Conservation (phyloP, 2,329 filamentous ascomycete genomes). For the Colletotrichum orchidophilum region DNA sequence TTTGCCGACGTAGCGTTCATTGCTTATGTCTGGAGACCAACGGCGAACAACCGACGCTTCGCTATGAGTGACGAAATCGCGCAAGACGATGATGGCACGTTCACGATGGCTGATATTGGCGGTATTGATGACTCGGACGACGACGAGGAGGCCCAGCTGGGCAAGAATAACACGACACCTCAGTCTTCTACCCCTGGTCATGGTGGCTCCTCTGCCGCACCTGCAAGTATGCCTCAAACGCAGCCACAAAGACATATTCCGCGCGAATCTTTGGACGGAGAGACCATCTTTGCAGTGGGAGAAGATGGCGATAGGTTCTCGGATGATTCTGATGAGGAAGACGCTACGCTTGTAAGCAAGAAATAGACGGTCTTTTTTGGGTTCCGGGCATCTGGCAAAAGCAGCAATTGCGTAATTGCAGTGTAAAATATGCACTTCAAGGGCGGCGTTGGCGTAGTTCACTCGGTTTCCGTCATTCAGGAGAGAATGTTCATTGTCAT, state of each 20-base stretch:
- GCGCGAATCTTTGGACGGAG: constrained; percentile 75
- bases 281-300: constrained; percentile 95
- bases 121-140: constrained; percentile 73
- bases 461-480: constrained; percentile 1
- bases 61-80: constrained; percentile 99
- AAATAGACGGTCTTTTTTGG: constrained; percentile 43
- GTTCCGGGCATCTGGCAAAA: constrained; percentile 1
- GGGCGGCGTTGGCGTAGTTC: constrained; percentile 16
- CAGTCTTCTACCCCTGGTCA: constrained; percentile 27
- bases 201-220: constrained; percentile 9
- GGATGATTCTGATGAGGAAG: constrained; percentile 73
- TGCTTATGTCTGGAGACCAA: constrained; percentile 95
- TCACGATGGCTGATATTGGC: constrained; percentile 93
- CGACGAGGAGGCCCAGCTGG: constrained; percentile 65
- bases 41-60: constrained; percentile 94
- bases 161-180: constrained; percentile 43
- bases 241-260: constrained; percentile 49
- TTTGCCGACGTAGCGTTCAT: constrained; percentile 92
- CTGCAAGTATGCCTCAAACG: constrained; percentile 26
- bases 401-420: constrained; percentile 26
- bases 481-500: not conserved
- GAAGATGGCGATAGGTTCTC: constrained; percentile 86
- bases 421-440: constrained; percentile 23
- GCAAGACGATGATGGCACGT: constrained; percentile 94
- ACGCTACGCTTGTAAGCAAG: constrained; percentile 63